A percentile compares a stretch with the other conserved stretches of the same genome.
Evolutionary conservation across 805 yeast genomes (phyloP).

Genomic region (Nakazawaea anatomiae): DNA sequence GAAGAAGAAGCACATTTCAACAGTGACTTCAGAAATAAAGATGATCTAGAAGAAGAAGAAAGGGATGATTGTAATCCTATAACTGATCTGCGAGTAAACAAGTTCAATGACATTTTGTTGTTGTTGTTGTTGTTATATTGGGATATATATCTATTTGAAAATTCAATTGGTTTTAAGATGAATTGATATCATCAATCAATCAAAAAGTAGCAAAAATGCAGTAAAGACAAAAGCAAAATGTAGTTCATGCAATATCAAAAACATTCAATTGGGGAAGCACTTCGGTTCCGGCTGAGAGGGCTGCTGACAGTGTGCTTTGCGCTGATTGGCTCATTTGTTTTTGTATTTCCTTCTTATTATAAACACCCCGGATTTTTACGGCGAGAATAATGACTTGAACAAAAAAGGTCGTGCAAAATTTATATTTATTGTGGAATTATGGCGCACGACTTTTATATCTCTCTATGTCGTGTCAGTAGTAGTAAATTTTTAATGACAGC

Average conservation of each 20-base stretch:
- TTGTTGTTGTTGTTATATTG: neutral
- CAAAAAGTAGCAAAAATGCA: no score
- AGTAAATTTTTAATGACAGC: no score
- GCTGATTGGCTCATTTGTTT: neutral
- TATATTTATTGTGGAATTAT: neutral
- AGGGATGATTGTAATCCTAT: neutral
- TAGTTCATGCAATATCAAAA: neutral
- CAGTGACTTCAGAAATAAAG: neutral
- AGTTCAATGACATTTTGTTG: neutral
- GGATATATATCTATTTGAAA: neutral
- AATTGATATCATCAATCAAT: neutral
- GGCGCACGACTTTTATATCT: neutral
- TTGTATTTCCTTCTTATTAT: neutral
- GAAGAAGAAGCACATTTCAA: neutral
- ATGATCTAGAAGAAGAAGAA: neutral
- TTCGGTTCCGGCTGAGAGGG: neutral
- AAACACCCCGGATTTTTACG: constrained; percentile 2
- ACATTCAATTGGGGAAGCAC: neutral
- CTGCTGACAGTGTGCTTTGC: neutral
- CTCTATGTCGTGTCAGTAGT: no score
- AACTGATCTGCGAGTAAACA: constrained; percentile 3
- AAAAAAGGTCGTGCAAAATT: neutral
- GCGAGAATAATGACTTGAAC: neutral
- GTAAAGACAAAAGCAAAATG: no score
- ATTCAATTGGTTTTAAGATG: neutral